A percentile compares a stretch with the other conserved stretches of the same genome.
phyloP scores from a whole-genome alignment of 129 eudicot species.

The Oenanthe sinensis region DNA sequence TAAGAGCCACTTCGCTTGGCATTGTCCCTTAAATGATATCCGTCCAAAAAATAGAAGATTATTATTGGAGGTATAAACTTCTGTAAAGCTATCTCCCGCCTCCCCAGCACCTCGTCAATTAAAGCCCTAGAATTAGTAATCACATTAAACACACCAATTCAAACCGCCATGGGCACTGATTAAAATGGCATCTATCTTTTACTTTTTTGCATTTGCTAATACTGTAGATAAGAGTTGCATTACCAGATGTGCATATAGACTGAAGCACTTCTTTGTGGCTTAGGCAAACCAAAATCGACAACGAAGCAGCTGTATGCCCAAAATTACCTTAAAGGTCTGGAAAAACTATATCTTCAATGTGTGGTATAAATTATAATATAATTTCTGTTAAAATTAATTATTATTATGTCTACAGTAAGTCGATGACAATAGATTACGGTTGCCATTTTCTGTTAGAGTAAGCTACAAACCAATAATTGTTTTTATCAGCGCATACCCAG shows the following conservation, averaged over 20 bases:
- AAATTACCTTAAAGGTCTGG: neutral
- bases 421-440: neutral
- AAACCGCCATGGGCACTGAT: neutral
- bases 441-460: too few species aligned
- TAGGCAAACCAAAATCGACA: neutral
- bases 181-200: neutral
- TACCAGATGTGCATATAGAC: neutral
- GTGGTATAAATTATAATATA: neutral
- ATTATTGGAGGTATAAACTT: neutral
- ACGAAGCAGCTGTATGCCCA: neutral
- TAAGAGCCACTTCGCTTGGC: neutral
- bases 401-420: neutral
- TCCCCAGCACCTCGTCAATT: neutral
- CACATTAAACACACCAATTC: neutral
- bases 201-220: neutral
- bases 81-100: neutral
- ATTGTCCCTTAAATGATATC: neutral
- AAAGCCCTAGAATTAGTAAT: neutral
- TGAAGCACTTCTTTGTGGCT: neutral
- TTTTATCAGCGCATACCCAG: neutral
- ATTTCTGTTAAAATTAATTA: too few species aligned
- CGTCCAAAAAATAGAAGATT: neutral
- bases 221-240: neutral
- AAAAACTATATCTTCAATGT: neutral
- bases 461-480: neutral